A percentile compares a stretch with the other conserved stretches of the same genome.
These are phyloP conservation scores for Tolypocladium pustulatum DNA, from an alignment of 2,329 filamentous ascomycete genomes.

Conservation along the genomic window DNA sequence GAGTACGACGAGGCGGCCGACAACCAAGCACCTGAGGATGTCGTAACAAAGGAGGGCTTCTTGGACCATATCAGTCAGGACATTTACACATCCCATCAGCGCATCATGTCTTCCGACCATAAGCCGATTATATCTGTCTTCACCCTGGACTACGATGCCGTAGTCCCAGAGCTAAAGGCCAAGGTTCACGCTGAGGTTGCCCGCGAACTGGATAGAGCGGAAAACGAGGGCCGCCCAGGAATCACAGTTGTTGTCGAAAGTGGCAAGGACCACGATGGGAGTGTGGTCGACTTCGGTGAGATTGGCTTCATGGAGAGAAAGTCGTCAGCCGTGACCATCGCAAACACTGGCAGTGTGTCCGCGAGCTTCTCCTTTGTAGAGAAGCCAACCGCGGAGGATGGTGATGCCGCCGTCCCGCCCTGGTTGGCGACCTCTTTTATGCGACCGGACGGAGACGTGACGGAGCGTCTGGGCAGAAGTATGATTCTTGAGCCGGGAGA, in stretches of 20 bases:
- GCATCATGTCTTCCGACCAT: constrained; percentile 86
- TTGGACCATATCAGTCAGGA: constrained; percentile 44
- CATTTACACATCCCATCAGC: constrained; percentile 78
- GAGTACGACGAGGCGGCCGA: constrained; percentile 42
- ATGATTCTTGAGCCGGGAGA: constrained; percentile 78
- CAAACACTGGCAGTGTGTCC: constrained; percentile 78
- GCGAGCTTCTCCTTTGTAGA: constrained; percentile 76
- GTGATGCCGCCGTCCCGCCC: constrained; percentile 29
- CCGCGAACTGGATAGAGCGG: constrained; percentile 75
- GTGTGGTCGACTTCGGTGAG: constrained; percentile 66
- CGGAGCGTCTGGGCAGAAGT: constrained; percentile 26
- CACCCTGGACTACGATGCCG: constrained; percentile 73
- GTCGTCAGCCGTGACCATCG: constrained; percentile 64
- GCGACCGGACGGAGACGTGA: constrained; percentile 21
- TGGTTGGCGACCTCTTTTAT: constrained; percentile 68
- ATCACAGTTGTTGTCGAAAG: constrained; percentile 74
- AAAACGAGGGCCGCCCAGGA: constrained; percentile 79
- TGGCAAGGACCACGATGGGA: constrained; percentile 30
- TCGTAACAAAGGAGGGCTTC: constrained; percentile 48
- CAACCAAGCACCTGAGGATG: constrained; percentile 30
- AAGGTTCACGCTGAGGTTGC: constrained; percentile 80
- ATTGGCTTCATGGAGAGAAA: constrained; percentile 59
- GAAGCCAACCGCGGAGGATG: constrained; percentile 43
- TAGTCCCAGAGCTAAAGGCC: constrained; percentile 75
- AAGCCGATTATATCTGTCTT: constrained; percentile 85